Evolutionary conservation across 257 asterid species (phyloP), one percentile per base, ranked within the genome.

Genomic region (Solanum chaucha): DNA sequence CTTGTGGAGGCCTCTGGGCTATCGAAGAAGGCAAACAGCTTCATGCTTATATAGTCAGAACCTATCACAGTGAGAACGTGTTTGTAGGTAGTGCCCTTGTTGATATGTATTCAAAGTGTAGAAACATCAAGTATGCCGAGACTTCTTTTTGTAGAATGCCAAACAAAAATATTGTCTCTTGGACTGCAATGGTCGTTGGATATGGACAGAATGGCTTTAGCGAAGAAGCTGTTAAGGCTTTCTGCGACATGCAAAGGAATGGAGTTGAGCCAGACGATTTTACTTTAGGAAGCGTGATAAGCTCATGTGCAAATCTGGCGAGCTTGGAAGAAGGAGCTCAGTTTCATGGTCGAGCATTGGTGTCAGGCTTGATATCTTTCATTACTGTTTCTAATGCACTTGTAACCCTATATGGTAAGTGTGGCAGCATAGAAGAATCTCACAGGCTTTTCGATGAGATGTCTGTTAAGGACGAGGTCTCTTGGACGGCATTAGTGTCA

Each of bases 141-240:
- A 89, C 46, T 26, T 91, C 94, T 40, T 97, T 97, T 67, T 67
- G 90, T 90, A 90, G 87, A 87, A 96, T 94, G 97, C 44, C 87
- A 46, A 81, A 77, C 90, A 95, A 89, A 92, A 94, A 97, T 85
- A 87, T 97, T 2, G 98, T 97, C 41, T 93, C 99, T 36, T 97
- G 98, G 98, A 96, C 99, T 6, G 99, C 99, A 77, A 93, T 97
- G 98, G 86, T 97, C 65, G 99, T 96, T 28, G 99, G 97, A n/a
- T 95, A 93, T 85, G 97, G 99, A 86, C 98, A 95, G 90, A 96
- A 96, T 48, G 99, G 99, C 41, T 93, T 87, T 90, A 91, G 96
- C 12, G 98, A 96, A 82, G 98, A 96, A 89, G 99, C 99, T 82
- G 93, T 97, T 89, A 85, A 92, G 80, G 83, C 88, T 26, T 96